These are phyloP conservation scores for Leccinum incarnatum DNA, from an alignment of 768 basidiomycete genomes.

Conservation along the genomic window DNA sequence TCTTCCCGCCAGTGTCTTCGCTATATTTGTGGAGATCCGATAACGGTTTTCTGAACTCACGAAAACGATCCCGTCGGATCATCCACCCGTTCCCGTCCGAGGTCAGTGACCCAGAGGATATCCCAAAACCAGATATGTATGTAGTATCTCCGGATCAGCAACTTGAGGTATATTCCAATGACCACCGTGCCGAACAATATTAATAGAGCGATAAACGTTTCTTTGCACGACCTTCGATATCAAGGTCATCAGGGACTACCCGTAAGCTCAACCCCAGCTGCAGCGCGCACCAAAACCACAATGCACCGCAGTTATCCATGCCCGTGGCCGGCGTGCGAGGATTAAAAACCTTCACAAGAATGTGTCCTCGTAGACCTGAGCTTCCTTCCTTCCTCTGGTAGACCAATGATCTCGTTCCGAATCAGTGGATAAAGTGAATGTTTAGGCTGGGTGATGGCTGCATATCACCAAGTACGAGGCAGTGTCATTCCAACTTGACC, in stretches of 20 bases:
- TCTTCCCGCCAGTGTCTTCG: too few relatives aligned
- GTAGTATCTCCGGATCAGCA: background rate
- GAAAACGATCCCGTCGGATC: background rate
- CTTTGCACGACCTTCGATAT: background rate
- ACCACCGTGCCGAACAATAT: too few relatives aligned
- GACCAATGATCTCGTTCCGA: too few relatives aligned
- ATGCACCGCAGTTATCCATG: background rate
- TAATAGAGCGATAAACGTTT: background rate
- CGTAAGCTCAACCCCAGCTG: background rate
- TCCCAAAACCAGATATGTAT: background rate
- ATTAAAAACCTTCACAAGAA: background rate
- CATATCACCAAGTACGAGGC: too few relatives aligned
- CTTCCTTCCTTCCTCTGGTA: too few relatives aligned
- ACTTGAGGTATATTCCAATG: background rate
- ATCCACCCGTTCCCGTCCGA: background rate
- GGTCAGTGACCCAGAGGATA: background rate
- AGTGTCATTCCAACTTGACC: too few relatives aligned
- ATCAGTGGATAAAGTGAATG: too few relatives aligned
- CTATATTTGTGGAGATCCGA: too few relatives aligned
- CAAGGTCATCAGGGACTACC: background rate
- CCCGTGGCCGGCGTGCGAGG: too few relatives aligned
- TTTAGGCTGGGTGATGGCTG: too few relatives aligned
- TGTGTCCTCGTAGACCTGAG: background rate
- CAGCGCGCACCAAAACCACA: background rate
- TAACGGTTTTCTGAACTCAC: too few relatives aligned